Evolutionary conservation across 2,329 filamentous ascomycete species (phyloP), one percentile per base, ranked within the genome.

Genomic region (Chaetomiaceae sp.): DNA sequence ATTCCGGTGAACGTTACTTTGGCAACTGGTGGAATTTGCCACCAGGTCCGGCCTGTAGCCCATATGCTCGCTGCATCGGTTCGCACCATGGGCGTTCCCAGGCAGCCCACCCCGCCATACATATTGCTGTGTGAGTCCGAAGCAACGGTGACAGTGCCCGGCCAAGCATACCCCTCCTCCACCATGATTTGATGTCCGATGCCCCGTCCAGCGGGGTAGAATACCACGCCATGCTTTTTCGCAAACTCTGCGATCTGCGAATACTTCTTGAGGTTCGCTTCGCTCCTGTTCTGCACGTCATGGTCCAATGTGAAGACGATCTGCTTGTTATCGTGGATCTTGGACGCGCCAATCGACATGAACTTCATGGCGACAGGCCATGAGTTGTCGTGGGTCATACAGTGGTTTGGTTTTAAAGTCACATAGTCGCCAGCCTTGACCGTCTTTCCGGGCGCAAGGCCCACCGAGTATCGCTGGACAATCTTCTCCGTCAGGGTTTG

Each of bases 151-250:
- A 96, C 69, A 0, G 89, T 95, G 1, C 89, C 87, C 0, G 92
- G 92, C 90, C 90, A 97, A 1, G 73, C 64, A 75, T 86, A 75
- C 77, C 90, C 86, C 67, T 89, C 89, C 67, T 96, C 90, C 0
- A 95, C 81, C 87, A 94, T 90, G 61, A 92, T 85, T 69, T 96
- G 92, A 67, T 96, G 92, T 0, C 90, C 91, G 64, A 96, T 96
- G 11, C 89, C 89, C 40, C 82, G 71, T 1, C 88, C 89, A 1
- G 89, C 85, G 5, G 54, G 54, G 37, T 50, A 56, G 20, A 56
- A 56, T 5, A 45, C 49, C 67, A 95, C 79, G 2, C 87, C 87
- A 54, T 96, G 89, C 57, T 82, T 76, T 64, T 79, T 77, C 1
- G 89, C 92, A 71, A 97, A 96, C 57, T 84, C 79, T 66, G 94